Percentiles rank a stretch among this genome's conserved stretches.
phyloP scores from a whole-genome alignment of 2,329 filamentous ascomycete species.

The Fusarium abutilonis region DNA sequence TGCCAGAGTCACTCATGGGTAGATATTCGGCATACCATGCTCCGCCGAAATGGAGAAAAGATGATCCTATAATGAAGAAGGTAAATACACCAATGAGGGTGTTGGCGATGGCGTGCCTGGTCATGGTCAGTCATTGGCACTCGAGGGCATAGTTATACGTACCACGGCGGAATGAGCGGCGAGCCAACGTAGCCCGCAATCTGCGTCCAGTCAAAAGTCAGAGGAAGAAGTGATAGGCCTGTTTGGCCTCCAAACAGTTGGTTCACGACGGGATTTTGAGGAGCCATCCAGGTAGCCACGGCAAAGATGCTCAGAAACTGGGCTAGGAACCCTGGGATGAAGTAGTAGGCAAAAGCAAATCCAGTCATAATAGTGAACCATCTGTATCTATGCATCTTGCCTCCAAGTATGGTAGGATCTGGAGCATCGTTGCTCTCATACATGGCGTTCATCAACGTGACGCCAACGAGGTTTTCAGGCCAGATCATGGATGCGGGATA shows the following conservation, averaged over 20 bases:
- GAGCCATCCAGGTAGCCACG: constrained; percentile 76
- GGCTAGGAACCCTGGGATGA: constrained; percentile 74
- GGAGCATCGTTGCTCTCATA: constrained; percentile 67
- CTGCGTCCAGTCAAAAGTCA: constrained; percentile 82
- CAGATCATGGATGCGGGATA: constrained; percentile 79
- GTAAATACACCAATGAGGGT: constrained; percentile 72
- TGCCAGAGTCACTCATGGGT: constrained; percentile 74
- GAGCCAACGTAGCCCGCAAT: constrained; percentile 74
- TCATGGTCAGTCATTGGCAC: not conserved
- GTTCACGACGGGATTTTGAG: constrained; percentile 73
- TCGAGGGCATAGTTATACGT: constrained; percentile 33
- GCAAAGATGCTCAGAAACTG: constrained; percentile 77
- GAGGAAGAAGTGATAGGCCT: constrained; percentile 73
- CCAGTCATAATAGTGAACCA: constrained; percentile 70
- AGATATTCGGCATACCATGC: constrained; percentile 72
- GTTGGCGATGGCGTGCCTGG: constrained; percentile 76
- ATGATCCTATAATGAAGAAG: constrained; percentile 70
- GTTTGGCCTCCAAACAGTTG: constrained; percentile 77
- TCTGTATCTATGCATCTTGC: constrained; percentile 71
- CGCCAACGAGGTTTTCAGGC: constrained; percentile 73
- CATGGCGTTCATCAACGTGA: constrained; percentile 76
- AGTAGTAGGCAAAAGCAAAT: constrained; percentile 71
- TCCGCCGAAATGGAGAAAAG: constrained; percentile 71
- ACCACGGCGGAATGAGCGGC: constrained; percentile 76
- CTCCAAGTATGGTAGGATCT: constrained; percentile 67